Percentiles rank a stretch among this genome's conserved stretches.
Conservation (phyloP, 2,329 filamentous ascomycete species). For the Aspergillus piperis region DNA sequence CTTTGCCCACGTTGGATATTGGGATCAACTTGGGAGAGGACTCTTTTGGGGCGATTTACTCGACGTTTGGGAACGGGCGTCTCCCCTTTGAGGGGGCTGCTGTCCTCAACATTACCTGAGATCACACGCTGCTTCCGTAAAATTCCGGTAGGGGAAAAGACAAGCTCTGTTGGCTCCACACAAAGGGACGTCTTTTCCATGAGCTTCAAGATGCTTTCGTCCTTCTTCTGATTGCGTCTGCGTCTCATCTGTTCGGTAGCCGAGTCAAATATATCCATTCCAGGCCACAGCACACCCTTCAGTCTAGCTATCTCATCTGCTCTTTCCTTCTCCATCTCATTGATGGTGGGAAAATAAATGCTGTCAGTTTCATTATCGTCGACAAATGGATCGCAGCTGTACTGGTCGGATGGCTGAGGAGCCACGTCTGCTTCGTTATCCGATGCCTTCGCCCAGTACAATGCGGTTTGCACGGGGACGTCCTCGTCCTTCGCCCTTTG, state of each 20-base stretch:
- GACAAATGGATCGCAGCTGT: conserved; percentile 25
- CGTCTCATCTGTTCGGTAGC: conserved; percentile 52
- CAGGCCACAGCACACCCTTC: conserved; percentile 53
- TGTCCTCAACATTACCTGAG: conserved; percentile 51
- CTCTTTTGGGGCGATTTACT: conserved; percentile 32
- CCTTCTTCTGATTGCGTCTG: conserved; percentile 55
- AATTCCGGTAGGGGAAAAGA: conserved; percentile 49
- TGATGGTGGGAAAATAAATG: conserved; percentile 21
- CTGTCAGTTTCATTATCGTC: conserved; percentile 21
- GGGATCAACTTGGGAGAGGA: conserved; percentile 34
- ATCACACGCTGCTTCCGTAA: conserved; percentile 49
- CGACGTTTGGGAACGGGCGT: conserved; percentile 44
- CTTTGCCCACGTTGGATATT: conserved; percentile 35
- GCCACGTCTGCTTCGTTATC: conserved; percentile 2
- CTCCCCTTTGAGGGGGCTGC: conserved; percentile 49
- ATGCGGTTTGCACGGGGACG: conserved; percentile 13
- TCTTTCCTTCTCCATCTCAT: conserved; percentile 31
- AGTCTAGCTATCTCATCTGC: conserved; percentile 44
- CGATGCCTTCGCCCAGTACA: conserved; percentile 13
- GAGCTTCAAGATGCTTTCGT: conserved; percentile 45
- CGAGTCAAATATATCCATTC: conserved; percentile 56
- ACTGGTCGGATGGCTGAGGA: conserved; percentile 1
- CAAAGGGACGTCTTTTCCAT: conserved; percentile 49
- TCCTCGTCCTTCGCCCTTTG: conserved; percentile 19
- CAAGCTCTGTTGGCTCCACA: conserved; percentile 50